Conservation (phyloP, 164 flowering plant genomes). For the Sextonia rubra region DNA sequence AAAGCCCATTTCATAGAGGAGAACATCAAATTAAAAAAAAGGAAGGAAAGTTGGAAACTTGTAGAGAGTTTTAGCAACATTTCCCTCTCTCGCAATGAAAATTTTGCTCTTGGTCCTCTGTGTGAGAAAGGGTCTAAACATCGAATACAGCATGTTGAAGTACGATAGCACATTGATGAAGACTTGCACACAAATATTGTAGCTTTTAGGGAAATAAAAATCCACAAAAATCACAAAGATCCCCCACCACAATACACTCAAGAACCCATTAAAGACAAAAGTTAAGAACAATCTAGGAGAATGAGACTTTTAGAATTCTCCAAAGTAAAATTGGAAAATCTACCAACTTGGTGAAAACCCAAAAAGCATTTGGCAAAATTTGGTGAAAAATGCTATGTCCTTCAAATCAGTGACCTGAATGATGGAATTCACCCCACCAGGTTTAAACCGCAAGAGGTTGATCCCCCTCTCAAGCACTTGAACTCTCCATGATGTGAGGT, state of each 20-base stretch:
- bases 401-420: constrained; percentile 93
- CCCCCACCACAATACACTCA: neutral
- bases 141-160: constrained; percentile 71
- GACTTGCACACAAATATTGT: constrained; percentile 32
- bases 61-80: constrained; percentile 84
- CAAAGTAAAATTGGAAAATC: no score
- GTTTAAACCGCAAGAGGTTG: constrained; percentile 65
- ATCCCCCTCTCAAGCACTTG: constrained; percentile 90
- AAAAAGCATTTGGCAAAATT: neutral
- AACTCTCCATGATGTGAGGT: no score
- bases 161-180: constrained; percentile 94
- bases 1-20: no score
- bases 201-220: neutral
- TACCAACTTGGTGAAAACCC: neutral
- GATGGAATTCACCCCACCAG: constrained; percentile 84
- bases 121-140: constrained; percentile 90
- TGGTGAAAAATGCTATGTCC: constrained; percentile 35
- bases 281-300: neutral
- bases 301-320: neutral
- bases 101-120: constrained; percentile 97
- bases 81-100: constrained; percentile 73
- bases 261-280: neutral
- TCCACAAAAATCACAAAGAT: neutral
- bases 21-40: no score
- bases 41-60: constrained; percentile 38